phyloP scores from a whole-genome alignment of 495 filamentous ascomycete genomes.

The Cladorrhinum samala region DNA sequence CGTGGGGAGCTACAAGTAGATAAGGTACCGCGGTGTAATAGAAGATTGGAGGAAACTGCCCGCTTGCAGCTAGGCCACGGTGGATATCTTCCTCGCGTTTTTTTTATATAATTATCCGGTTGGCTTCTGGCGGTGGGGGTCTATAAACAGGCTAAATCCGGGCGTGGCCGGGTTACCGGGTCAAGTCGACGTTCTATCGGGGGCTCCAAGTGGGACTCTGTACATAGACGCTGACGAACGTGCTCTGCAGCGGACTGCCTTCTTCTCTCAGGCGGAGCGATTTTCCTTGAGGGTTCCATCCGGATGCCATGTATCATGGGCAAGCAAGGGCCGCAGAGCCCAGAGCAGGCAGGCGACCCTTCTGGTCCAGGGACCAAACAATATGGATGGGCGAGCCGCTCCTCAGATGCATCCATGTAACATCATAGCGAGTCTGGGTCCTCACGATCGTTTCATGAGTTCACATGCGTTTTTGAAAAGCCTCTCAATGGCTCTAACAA shows the following conservation, averaged over 20 bases:
- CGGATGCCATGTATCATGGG: not conserved
- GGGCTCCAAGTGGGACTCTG: conserved; percentile 7
- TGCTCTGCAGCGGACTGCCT: not conserved
- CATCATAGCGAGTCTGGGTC: too few species aligned
- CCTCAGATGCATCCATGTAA: not conserved
- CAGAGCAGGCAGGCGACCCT: too few species aligned
- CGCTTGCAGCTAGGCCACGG: conserved; percentile 16
- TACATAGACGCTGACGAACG: too few species aligned
- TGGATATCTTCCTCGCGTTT: conserved; percentile 9
- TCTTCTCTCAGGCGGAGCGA: not conserved
- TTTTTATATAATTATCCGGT: conserved; percentile 22
- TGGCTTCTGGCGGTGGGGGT: conserved; percentile 18
- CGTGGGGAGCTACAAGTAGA: not conserved
- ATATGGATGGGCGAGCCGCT: not conserved
- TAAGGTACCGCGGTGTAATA: not conserved
- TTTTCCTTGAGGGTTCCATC: not conserved
- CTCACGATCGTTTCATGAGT: too few species aligned
- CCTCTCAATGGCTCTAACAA: too few species aligned
- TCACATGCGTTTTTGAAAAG: too few species aligned
- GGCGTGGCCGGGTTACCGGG: conserved; percentile 28
- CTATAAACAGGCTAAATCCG: conserved; percentile 27
- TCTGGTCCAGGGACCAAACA: not conserved
- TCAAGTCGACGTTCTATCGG: conserved; percentile 19
- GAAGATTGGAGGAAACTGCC: not conserved
- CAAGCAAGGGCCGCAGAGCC: too few species aligned